A percentile compares a stretch with the other conserved stretches of the same genome.
Conservation (phyloP, 768 basidiomycete species). For the Pholiota molesta region DNA sequence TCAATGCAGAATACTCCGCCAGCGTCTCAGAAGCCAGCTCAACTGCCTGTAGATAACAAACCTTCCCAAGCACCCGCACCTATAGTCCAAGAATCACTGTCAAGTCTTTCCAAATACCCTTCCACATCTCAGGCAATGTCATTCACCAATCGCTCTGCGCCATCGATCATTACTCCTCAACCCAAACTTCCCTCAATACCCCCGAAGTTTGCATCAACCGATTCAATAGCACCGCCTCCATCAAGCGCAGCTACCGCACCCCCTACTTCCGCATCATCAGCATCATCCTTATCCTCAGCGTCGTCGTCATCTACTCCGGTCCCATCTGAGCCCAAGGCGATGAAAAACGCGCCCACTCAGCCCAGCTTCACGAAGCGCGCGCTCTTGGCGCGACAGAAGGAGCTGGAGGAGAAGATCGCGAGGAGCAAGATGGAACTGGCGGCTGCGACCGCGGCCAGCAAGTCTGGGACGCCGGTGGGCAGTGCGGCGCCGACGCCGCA, state of each 20-base stretch:
- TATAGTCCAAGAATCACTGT: background rate
- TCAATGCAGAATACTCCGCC: constrained; percentile 1
- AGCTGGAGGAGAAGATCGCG: constrained; percentile 46
- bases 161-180: background rate
- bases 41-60: background rate
- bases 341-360: constrained; percentile 39
- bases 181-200: background rate
- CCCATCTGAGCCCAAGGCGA: constrained; percentile 40
- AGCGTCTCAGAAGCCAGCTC: background rate
- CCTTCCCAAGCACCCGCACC: background rate
- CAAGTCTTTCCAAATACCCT: background rate
- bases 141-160: background rate
- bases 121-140: background rate
- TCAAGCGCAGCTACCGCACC: background rate
- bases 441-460: constrained; percentile 6
- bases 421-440: constrained; percentile 39
- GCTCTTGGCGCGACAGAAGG: constrained; percentile 44
- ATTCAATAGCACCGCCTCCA: background rate
- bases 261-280: background rate
- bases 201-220: background rate
- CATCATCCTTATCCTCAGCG: constrained; percentile 1
- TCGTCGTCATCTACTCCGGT: constrained; percentile 17
- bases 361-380: constrained; percentile 42
- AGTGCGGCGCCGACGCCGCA: background rate
- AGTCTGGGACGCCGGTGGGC: background rate